Conservation (phyloP, 345 rosid genomes). For the Eucalyptus regnans region DNA sequence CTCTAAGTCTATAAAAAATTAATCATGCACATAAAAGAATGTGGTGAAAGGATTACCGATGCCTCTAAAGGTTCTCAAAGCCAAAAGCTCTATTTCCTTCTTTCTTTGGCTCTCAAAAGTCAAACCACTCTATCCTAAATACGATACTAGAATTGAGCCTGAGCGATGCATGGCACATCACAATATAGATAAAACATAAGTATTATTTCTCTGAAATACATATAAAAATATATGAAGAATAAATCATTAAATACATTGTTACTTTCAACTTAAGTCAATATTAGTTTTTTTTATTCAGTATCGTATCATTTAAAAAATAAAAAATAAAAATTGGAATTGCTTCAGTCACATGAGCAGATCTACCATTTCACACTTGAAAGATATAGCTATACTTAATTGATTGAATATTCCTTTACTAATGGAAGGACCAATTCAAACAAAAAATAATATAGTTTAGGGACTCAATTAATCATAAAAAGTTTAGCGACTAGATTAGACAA, state of each 20-base stretch:
- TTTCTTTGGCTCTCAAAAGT: not conserved
- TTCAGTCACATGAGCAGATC: not conserved
- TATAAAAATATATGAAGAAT: not conserved
- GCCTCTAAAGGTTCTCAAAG: not conserved
- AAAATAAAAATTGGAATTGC: not conserved
- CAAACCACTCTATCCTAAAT: not conserved
- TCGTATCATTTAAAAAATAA: not conserved
- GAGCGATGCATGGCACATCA: not conserved
- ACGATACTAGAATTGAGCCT: not conserved
- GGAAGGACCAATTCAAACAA: not conserved
- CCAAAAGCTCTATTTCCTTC: not conserved
- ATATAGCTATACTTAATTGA: not conserved
- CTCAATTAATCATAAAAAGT: not conserved
- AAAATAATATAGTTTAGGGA: not conserved
- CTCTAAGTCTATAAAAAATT: not conserved
- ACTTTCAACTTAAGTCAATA: not conserved
- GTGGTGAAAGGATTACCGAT: not conserved
- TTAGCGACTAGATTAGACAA: not conserved
- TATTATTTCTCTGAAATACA: not conserved
- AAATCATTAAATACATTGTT: not conserved
- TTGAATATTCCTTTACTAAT: not conserved
- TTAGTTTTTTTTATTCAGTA: not conserved
- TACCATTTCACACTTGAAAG: not conserved
- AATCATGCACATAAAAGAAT: not conserved
- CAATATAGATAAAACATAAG: not conserved